Evolutionary conservation across 176 grass and related monocot genomes (phyloP).

Genomic region (Triticum monococcum): DNA sequence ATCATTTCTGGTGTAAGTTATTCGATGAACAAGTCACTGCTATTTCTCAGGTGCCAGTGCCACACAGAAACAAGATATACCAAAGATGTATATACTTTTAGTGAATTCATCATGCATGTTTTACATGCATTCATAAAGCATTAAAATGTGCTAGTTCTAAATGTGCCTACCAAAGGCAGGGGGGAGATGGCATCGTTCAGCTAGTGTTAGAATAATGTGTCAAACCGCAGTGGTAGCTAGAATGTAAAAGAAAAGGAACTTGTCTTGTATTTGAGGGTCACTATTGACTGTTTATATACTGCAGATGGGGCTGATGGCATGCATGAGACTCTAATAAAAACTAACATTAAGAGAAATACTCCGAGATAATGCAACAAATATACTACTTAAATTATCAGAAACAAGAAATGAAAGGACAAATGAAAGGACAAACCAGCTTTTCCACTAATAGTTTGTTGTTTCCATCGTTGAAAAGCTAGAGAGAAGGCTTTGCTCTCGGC

Average conservation of each 20-base stretch:
- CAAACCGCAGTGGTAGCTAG: neutral
- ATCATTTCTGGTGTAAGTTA: neutral
- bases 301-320: neutral
- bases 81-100: neutral
- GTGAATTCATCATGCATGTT: neutral
- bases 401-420: conserved; percentile 48
- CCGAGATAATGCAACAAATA: conserved; percentile 14
- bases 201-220: neutral
- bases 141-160: neutral
- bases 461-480: conserved; percentile 83
- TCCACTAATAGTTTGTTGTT: conserved; percentile 52
- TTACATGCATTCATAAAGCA: neutral
- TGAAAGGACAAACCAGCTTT: conserved; percentile 72
- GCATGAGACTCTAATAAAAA: neutral
- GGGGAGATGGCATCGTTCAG: neutral
- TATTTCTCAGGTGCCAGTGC: conserved; percentile 14
- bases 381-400: conserved; percentile 39
- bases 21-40: neutral
- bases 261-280: conserved; percentile 2
- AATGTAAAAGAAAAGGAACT: neutral
- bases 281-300: neutral
- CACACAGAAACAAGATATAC: neutral
- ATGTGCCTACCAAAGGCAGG: neutral
- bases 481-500: conserved; percentile 83
- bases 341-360: neutral